Conservation (phyloP, 768 basidiomycete species). For the Boletus subparvulus region DNA sequence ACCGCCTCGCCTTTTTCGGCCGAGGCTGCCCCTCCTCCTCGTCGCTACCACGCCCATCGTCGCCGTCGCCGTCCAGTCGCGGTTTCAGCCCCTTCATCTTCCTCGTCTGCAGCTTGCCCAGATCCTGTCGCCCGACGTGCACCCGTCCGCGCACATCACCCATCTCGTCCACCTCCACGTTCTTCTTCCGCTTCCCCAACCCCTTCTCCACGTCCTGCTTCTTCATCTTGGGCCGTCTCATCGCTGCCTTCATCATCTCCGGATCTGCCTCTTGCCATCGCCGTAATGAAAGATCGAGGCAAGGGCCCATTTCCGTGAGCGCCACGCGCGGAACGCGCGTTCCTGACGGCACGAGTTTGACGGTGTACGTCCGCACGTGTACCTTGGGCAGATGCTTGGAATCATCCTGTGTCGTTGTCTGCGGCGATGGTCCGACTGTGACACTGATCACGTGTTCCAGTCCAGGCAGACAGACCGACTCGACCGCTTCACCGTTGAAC, state of each 20-base stretch:
- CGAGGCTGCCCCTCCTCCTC: slow-evolving; percentile 22
- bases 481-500: slow-evolving; percentile 85
- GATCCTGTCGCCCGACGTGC: slow-evolving; percentile 87
- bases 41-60: background rate
- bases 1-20: slow-evolving; percentile 18
- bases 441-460: slow-evolving; percentile 88
- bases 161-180: slow-evolving; percentile 97
- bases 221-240: slow-evolving; percentile 83
- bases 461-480: slow-evolving; percentile 79
- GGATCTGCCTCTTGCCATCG: slow-evolving; percentile 73
- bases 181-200: slow-evolving; percentile 90
- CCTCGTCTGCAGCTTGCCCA: slow-evolving; percentile 80
- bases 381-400: slow-evolving; percentile 65
- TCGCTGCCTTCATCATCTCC: slow-evolving; percentile 77
- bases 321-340: slow-evolving; percentile 79
- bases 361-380: slow-evolving; percentile 86
- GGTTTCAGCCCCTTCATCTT: slow-evolving; percentile 94
- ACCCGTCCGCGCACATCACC: slow-evolving; percentile 90
- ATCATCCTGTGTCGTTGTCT: slow-evolving; percentile 35
- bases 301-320: slow-evolving; percentile 88
- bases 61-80: slow-evolving; percentile 12
- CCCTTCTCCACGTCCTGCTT: slow-evolving; percentile 86
- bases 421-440: slow-evolving; percentile 64
- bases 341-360: slow-evolving; percentile 71
- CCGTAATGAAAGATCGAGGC: slow-evolving; percentile 78